These are phyloP conservation scores for Ammopiptanthus mongolicus DNA, from an alignment of 306 rosid species.

Conservation along the genomic window DNA sequence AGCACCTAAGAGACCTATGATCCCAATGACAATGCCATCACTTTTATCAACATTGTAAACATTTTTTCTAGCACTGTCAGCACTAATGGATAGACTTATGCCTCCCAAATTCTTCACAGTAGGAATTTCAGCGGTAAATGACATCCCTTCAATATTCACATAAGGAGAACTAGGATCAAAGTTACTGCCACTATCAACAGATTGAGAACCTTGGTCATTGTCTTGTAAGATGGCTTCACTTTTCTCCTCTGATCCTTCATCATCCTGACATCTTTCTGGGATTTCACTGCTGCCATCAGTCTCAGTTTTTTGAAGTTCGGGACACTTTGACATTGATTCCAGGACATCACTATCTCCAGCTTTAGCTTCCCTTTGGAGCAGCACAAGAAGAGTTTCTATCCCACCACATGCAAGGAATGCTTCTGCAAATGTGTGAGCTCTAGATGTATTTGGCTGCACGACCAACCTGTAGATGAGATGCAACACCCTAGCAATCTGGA, in stretches of 20 bases:
- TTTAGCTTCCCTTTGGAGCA: slow-evolving; percentile 87
- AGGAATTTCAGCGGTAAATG: slow-evolving; percentile 52
- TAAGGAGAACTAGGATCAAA: slow-evolving; percentile 40
- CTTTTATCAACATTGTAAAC: slow-evolving; percentile 83
- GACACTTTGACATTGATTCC: slow-evolving; percentile 33
- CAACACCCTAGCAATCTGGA: slow-evolving; percentile 89
- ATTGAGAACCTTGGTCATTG: slow-evolving; percentile 46
- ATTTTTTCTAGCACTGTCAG: slow-evolving; percentile 92
- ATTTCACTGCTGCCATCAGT: slow-evolving; percentile 32
- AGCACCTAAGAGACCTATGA: slow-evolving; percentile 81
- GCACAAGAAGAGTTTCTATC: slow-evolving; percentile 88
- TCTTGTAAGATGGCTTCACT: slow-evolving; percentile 37
- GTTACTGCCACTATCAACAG: slow-evolving; percentile 38
- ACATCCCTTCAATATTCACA: slow-evolving; percentile 41
- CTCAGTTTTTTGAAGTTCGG: slow-evolving; percentile 37
- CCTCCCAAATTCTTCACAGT: slow-evolving; percentile 77
- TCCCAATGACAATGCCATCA: slow-evolving; percentile 88
- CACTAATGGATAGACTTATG: slow-evolving; percentile 81
- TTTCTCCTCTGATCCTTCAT: slow-evolving; percentile 38
- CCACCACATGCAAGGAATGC: slow-evolving; percentile 88
- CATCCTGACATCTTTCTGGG: slow-evolving; percentile 37
- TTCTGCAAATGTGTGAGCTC: slow-evolving; percentile 84
- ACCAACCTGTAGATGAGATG: slow-evolving; percentile 89
- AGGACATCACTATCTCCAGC: slow-evolving; percentile 57
- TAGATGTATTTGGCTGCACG: slow-evolving; percentile 79